Conservation (phyloP, 306 rosid genomes). For the Myrica gale region DNA sequence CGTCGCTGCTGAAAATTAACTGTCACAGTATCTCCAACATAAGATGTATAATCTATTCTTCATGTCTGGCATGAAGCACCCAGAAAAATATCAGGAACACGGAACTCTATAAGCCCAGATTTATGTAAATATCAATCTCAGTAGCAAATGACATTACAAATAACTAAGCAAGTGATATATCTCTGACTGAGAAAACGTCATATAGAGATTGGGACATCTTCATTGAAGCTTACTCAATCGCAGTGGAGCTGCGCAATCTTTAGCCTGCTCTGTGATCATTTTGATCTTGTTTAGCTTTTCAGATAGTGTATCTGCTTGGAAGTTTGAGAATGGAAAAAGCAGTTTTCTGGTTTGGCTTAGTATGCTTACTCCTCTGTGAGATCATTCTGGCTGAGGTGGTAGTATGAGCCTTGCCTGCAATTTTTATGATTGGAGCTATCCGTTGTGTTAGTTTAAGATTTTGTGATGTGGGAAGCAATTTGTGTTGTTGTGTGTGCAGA, state of each 20-base stretch:
- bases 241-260: not conserved
- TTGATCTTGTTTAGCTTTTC: not conserved
- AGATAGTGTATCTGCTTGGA: not conserved
- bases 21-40: not conserved
- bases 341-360: not conserved
- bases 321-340: not conserved
- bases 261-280: not conserved
- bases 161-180: not conserved
- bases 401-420: conserved; percentile 1
- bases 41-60: not conserved
- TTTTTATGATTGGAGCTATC: conserved; percentile 7
- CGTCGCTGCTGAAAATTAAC: not conserved
- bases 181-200: not conserved
- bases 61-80: not conserved
- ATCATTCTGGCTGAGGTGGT: not conserved
- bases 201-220: not conserved
- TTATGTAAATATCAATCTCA: not conserved
- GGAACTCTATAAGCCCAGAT: not conserved
- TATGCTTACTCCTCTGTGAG: not conserved
- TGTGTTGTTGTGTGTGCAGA: conserved; percentile 44
- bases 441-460: not conserved
- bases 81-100: not conserved
- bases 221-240: not conserved
- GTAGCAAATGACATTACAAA: too few species aligned
- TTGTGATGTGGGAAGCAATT: conserved; percentile 16